Base-by-base conservation (phyloP, 495 filamentous ascomycete genomes). In the Penicillium arizonense region DNA sequence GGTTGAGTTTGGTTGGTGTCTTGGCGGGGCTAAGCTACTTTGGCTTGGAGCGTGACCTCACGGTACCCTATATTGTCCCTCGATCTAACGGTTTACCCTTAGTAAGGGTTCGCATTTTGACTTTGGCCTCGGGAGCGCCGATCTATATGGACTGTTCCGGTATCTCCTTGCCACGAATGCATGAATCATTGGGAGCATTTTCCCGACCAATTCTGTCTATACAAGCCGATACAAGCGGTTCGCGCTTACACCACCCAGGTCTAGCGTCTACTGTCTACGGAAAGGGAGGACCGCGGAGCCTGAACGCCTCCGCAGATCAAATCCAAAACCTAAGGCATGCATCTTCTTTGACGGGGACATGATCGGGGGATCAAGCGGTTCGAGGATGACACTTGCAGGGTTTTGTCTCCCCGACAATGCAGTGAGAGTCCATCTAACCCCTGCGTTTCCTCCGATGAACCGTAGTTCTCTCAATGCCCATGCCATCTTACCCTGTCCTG, bases 401-500 rank as follows among this genome's bases (percentile, higher is more conserved):
- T 13, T 23, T 35, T 50, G 47, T 42, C 18, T 34, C 35, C 34
- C 30, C 26, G 2, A 38, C 28, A 7, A 13, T 44, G 13, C 35
- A 13, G 26, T 26, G 26, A 40, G 44, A 26, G 11, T 21, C 28
- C 28, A 40, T 42, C 38, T 11, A 33, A 50, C 4, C 38, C 47
- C 38, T 50, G 38, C 13, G 11, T 24, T 1, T 23, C 11, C 21
- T 13, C 5, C 36, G 21, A 52, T 18, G 37, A 33, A 23, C 7
- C 41, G 11, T 12, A 32, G 26, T 44, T 34, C 32, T 21, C 32
- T 16, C 18, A 8, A 23, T 1, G 24, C 33, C 24, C 32, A n/a
- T 47, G 36, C 36, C 26, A 33, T 34, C 2, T 6, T 44, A 50
- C 44, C 32, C 48, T 55, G 38, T 50, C 48, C 47, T 61, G 46